Evolutionary conservation across 176 grass and related monocot genomes (phyloP).

Genomic region (Ampelocalamus luodianensis): DNA sequence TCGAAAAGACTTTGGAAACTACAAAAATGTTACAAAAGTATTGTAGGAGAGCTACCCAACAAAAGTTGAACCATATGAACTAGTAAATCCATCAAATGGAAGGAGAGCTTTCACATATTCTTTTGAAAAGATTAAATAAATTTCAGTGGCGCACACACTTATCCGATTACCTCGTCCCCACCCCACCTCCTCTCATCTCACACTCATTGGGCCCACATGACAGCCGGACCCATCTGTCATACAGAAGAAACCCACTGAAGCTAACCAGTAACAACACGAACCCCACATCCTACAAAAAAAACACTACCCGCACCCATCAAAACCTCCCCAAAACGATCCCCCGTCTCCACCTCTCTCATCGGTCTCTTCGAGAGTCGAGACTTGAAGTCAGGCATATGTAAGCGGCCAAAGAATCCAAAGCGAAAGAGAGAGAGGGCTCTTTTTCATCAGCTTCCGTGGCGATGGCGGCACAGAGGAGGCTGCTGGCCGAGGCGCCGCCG

Average conservation of each 20-base stretch:
- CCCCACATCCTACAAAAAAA: slow-evolving; percentile 13
- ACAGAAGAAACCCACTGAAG: background rate
- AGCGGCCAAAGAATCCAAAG: slow-evolving; percentile 42
- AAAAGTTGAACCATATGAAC: background rate
- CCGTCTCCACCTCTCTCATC: background rate
- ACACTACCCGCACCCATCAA: background rate
- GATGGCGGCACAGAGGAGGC: slow-evolving; percentile 45
- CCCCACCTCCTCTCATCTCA: background rate
- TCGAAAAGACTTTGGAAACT: background rate
- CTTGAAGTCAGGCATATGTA: slow-evolving; percentile 29
- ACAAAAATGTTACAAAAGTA: background rate
- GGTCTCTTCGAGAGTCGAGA: background rate
- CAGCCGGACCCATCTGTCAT: slow-evolving; percentile 11
- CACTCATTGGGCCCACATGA: background rate
- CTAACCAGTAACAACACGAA: slow-evolving; percentile 4
- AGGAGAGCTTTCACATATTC: slow-evolving; percentile 4
- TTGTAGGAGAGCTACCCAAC: background rate
- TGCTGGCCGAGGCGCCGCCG: slow-evolving; percentile 46
- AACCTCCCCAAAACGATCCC: slow-evolving; percentile 15
- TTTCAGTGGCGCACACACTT: slow-evolving; percentile 4
- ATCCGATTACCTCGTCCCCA: background rate
- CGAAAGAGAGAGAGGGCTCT: background rate
- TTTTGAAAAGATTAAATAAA: background rate
- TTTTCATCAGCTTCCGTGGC: slow-evolving; percentile 29
- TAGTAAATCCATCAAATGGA: background rate